A percentile compares a stretch with the other conserved stretches of the same genome.
phyloP scores from a whole-genome alignment of 1,284 basidiomycete genomes.

The Tetrapyrgos nigripes region DNA sequence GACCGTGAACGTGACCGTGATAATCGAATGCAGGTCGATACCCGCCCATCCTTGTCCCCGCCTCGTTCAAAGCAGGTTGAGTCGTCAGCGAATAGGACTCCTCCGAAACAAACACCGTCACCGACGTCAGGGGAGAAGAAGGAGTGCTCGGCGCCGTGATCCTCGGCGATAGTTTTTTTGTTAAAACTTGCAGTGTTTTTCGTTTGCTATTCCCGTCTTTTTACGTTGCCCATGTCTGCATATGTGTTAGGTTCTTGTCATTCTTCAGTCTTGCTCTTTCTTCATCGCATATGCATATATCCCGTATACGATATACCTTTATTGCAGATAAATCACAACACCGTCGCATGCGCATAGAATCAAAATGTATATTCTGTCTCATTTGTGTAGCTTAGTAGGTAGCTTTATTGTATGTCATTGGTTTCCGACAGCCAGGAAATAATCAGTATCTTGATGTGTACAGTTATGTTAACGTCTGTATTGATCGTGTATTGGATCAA shows the following conservation, averaged over 20 bases:
- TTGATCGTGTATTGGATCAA: too few species aligned
- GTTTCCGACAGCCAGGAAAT: too few species aligned
- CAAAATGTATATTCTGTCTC: background rate
- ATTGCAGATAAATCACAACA: background rate
- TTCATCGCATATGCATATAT: background rate
- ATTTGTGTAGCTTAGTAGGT: background rate
- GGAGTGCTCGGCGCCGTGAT: background rate
- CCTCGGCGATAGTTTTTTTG: background rate
- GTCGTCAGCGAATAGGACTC: constrained; percentile 28
- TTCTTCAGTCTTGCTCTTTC: background rate
- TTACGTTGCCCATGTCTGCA: background rate
- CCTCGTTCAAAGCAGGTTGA: constrained; percentile 57
- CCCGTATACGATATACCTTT: background rate
- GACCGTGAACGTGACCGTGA: constrained; percentile 13
- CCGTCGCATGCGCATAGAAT: background rate
- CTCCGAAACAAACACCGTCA: constrained; percentile 16
- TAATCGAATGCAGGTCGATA: constrained; percentile 55
- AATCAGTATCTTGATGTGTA: too few species aligned
- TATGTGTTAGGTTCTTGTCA: background rate
- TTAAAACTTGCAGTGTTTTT: background rate
- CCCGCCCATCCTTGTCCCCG: constrained; percentile 51
- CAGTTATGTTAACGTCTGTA: too few species aligned
- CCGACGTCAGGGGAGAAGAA: constrained; percentile 14
- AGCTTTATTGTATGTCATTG: background rate
- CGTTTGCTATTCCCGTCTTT: background rate